Conservation (phyloP, 371 early-diverging fungal species). For the Batrachochytrium dendrobatidis region DNA sequence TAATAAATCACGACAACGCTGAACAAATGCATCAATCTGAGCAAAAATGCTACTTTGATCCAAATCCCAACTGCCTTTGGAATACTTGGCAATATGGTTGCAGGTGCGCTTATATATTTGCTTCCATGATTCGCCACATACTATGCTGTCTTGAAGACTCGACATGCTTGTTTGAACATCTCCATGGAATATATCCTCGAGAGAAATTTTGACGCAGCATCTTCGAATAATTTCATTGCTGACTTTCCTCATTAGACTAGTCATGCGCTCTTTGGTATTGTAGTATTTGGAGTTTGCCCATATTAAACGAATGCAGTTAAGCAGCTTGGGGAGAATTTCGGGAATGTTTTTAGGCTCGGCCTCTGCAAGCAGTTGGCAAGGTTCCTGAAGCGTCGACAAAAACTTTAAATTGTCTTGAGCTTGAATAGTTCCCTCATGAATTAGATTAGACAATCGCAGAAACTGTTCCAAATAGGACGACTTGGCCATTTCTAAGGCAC, state of each 20-base stretch:
- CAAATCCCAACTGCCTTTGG: slow-evolving; percentile 42
- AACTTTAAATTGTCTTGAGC: slow-evolving; percentile 54
- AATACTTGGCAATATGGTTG: slow-evolving; percentile 33
- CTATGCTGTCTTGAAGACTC: slow-evolving; percentile 44
- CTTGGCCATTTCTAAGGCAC: slow-evolving; percentile 38
- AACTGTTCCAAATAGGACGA: slow-evolving; percentile 52
- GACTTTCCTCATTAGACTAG: slow-evolving; percentile 45
- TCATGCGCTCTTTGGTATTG: slow-evolving; percentile 47
- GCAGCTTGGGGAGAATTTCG: slow-evolving; percentile 36
- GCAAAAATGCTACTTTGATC: slow-evolving; percentile 55
- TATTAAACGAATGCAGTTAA: slow-evolving; percentile 43
- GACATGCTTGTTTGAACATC: slow-evolving; percentile 41
- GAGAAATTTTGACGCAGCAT: slow-evolving; percentile 45
- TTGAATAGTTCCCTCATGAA: slow-evolving; percentile 46
- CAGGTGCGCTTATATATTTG: slow-evolving; percentile 34
- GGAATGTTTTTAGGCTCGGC: slow-evolving; percentile 43
- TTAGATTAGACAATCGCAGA: slow-evolving; percentile 40
- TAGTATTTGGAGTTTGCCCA: slow-evolving; percentile 52
- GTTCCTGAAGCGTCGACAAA: slow-evolving; percentile 34
- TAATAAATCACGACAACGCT: slow-evolving; percentile 47
- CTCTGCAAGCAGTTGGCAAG: slow-evolving; percentile 35
- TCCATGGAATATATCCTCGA: slow-evolving; percentile 51
- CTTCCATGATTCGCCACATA: slow-evolving; percentile 53
- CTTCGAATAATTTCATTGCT: slow-evolving; percentile 51
- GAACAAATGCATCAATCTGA: slow-evolving; percentile 53